Base-by-base conservation (phyloP, 208 protist species). In the Crithidia sp. region DNA sequence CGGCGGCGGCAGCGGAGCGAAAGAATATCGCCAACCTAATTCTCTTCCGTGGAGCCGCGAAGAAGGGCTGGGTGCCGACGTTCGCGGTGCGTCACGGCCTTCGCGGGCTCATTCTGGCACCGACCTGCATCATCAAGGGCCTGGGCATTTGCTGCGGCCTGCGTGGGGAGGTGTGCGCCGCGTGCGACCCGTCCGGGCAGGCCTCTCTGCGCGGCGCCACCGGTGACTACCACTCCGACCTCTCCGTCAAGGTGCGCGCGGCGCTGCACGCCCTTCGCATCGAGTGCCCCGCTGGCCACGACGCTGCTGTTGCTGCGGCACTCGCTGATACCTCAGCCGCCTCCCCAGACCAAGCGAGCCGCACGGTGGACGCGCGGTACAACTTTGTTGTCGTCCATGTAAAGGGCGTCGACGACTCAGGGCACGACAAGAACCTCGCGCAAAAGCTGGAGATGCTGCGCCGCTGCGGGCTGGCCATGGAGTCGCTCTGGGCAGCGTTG, bases 51-150 rank as follows among this genome's bases (percentile, higher is more conserved):
- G 88, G 88, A 2, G 88, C 88, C 13, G 77, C 88, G 19, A 87
- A 85, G 57, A 87, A 88, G 54, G 86, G 88, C 41, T 91, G 81
- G 79, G 82, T 91, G 41, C 88, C 88, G 55, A 69, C 79, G 14
- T 93, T 93, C 71, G 71, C 61, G 2, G 74, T 82, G 52, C 85
- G 80, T 14, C 88, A 93, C 64, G 85, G 85, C 50, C 79, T 87
- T 10, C 40, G 80, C 19, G 88, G 84, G n/a, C 65, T 77, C n/a
- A 85, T 91, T 57, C 71, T 91, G 37, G 81, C 85, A 5, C 85
- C 88, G 19, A 93, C 88, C 13, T 93, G 88, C 68, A 91, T 93
- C 55, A 93, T 93, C 60, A 84, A 78, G 59, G 88, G 88, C 0
- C 73, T 93, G 5, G 88, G 81, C 12, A 77, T 81, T 52, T 89